Conservation (phyloP, 1,284 basidiomycete species). For the Serendipita sp. region DNA sequence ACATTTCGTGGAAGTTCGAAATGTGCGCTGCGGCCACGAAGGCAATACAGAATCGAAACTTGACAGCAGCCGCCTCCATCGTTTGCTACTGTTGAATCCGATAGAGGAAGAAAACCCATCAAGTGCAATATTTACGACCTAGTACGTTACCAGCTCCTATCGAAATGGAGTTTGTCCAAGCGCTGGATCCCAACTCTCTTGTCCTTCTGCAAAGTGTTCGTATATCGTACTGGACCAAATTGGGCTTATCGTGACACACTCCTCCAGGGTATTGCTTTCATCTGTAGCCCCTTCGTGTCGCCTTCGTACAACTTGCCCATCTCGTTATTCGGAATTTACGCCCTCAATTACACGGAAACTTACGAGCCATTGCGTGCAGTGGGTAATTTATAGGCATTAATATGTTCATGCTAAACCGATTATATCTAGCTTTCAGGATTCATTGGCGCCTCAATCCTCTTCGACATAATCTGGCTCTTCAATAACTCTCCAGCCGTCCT, state of each 20-base stretch:
- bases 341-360: constrained; percentile 51
- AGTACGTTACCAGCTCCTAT: neutral
- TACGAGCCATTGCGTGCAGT: constrained; percentile 50
- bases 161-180: constrained; percentile 9
- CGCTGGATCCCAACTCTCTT: neutral
- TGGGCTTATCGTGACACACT: neutral
- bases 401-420: neutral
- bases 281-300: constrained; percentile 39
- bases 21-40: no score
- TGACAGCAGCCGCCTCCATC: neutral
- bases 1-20: no score
- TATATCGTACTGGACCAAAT: neutral
- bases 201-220: neutral
- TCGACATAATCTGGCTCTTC: constrained; percentile 62
- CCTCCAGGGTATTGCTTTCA: constrained; percentile 39
- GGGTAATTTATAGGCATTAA: constrained; percentile 14
- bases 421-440: constrained; percentile 46
- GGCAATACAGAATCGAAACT: neutral
- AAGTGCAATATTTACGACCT: neutral
- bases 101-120: neutral
- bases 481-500: constrained; percentile 41
- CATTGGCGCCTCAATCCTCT: constrained; percentile 41
- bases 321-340: constrained; percentile 59
- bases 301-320: constrained; percentile 61
- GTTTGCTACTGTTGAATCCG: neutral